phyloP scores from a whole-genome alignment of 331 rosid genomes.

The Acacia concinna region DNA sequence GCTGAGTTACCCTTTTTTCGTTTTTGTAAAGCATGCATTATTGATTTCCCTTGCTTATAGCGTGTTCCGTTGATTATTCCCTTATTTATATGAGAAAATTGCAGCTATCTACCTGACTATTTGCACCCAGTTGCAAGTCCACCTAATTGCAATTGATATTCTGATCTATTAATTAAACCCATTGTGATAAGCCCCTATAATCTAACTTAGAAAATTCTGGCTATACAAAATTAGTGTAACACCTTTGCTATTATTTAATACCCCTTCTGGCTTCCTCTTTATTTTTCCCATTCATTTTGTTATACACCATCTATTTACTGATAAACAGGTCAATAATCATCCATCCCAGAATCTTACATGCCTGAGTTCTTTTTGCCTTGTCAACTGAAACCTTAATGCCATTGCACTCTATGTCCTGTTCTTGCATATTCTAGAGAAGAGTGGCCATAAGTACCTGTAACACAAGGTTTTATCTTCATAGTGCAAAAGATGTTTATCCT shows the following conservation, averaged over 20 bases:
- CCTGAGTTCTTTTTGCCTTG: background rate
- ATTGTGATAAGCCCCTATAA: background rate
- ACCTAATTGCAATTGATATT: background rate
- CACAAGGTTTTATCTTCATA: background rate
- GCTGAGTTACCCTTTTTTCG: background rate
- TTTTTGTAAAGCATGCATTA: background rate
- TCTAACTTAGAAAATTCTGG: background rate
- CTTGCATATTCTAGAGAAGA: background rate
- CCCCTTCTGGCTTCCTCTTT: background rate
- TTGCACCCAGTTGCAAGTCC: background rate
- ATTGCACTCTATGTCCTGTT: slow-evolving; percentile 46
- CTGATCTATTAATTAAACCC: background rate
- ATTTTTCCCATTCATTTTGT: too few relatives aligned
- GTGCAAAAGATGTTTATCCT: background rate
- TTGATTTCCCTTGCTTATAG: slow-evolving; percentile 6
- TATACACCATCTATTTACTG: too few relatives aligned
- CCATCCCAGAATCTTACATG: too few relatives aligned
- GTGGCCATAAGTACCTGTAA: background rate
- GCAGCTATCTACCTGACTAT: background rate
- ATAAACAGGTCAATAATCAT: too few relatives aligned
- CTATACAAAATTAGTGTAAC: background rate
- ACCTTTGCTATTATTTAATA: background rate
- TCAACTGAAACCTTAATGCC: slow-evolving; percentile 51
- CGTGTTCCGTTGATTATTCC: slow-evolving; percentile 3
- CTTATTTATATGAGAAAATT: background rate